Evolutionary conservation across 345 rosid species (phyloP).

Genomic region (Eucalyptus cloeziana): DNA sequence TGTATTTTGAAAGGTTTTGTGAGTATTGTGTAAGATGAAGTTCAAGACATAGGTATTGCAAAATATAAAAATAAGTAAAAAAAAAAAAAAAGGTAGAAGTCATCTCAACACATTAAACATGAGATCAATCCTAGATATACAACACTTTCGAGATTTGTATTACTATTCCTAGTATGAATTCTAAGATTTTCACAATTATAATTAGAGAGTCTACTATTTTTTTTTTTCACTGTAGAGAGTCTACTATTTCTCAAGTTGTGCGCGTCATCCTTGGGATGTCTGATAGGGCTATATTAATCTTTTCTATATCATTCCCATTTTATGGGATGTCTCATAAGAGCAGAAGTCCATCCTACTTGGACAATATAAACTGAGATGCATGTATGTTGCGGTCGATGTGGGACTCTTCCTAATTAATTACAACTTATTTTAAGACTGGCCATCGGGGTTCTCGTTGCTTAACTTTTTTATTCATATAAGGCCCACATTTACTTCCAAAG

Average conservation of each 20-base stretch:
- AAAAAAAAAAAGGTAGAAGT: background rate
- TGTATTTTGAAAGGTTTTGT: background rate
- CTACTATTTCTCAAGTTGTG: background rate
- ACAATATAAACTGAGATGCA: background rate
- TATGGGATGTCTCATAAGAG: background rate
- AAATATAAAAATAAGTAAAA: background rate
- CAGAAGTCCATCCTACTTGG: background rate
- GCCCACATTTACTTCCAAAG: background rate
- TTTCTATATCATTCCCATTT: background rate
- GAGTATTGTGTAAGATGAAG: background rate
- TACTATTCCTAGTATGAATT: background rate
- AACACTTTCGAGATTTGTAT: background rate
- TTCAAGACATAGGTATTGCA: background rate
- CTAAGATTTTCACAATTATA: background rate
- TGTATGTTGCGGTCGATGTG: background rate
- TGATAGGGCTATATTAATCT: background rate
- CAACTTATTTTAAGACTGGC: background rate
- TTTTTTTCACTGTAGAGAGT: too few relatives aligned
- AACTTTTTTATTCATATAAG: background rate
- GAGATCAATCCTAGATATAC: background rate
- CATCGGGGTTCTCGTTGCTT: background rate
- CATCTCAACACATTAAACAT: background rate
- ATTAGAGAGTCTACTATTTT: background rate
- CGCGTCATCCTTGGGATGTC: background rate
- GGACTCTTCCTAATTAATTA: background rate